Evolutionary conservation across 441 rosid genomes (phyloP).

Genomic region (Macaranga tanarius): DNA sequence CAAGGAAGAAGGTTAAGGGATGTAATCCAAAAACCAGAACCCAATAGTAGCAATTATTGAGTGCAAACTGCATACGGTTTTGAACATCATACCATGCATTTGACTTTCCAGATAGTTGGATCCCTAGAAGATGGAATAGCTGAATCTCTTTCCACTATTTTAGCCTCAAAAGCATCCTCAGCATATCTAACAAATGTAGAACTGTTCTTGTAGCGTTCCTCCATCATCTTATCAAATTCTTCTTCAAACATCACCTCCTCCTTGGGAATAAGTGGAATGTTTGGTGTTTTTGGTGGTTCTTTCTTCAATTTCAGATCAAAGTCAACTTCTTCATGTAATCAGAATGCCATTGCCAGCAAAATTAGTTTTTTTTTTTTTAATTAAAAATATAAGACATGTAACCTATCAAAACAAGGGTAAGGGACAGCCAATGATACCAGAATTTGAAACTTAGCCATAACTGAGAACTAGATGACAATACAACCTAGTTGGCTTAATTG

Average conservation of each 20-base stretch:
- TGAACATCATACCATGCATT: constrained; percentile 65
- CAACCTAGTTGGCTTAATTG: not conserved
- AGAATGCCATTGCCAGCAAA: constrained; percentile 11
- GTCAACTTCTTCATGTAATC: constrained; percentile 41
- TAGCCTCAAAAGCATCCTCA: constrained; percentile 55
- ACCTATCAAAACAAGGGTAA: not conserved
- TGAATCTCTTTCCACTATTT: constrained; percentile 55
- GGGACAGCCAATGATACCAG: not conserved
- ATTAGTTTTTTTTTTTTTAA: not conserved
- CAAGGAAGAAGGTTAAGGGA: not conserved
- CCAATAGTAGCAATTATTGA: not conserved
- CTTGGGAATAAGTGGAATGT: constrained; percentile 58
- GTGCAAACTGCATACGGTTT: not conserved
- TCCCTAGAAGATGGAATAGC: constrained; percentile 48
- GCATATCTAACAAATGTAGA: constrained; percentile 48
- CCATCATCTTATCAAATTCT: constrained; percentile 84
- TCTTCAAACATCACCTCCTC: constrained; percentile 79
- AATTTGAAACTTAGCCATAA: too few relatives aligned
- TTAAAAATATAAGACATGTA: too few relatives aligned
- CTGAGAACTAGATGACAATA: not conserved
- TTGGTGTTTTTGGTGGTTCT: constrained; percentile 38
- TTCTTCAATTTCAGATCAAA: constrained; percentile 41
- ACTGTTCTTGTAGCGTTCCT: constrained; percentile 63
- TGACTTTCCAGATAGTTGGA: constrained; percentile 85
- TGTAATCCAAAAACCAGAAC: not conserved